These are phyloP conservation scores for Blastobotrys chiropterorum DNA, from an alignment of 805 yeast genomes.

Conservation along the genomic window DNA sequence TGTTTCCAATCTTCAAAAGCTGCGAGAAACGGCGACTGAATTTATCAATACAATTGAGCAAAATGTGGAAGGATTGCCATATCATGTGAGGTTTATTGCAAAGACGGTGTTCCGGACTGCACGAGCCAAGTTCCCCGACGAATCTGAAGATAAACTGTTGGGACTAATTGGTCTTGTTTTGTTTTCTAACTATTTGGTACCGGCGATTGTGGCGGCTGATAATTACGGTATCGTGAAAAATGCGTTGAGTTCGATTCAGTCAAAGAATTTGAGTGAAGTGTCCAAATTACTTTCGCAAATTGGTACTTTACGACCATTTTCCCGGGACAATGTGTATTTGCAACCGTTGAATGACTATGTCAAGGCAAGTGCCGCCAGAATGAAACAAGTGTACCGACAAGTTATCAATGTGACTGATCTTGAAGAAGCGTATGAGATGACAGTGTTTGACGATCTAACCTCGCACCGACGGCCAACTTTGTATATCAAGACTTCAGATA, in stretches of 20 bases:
- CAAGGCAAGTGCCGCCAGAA: conserved; percentile 42
- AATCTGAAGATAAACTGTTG: conserved; percentile 47
- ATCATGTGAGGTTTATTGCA: conserved; percentile 53
- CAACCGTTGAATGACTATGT: conserved; percentile 78
- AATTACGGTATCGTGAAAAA: conserved; percentile 44
- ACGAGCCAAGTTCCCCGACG: conserved; percentile 18
- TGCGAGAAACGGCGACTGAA: conserved; percentile 66
- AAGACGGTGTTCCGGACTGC: conserved; percentile 30
- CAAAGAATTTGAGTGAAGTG: conserved; percentile 51
- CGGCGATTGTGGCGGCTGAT: conserved; percentile 36
- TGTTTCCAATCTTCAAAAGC: conserved; percentile 62
- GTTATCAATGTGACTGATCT: conserved; percentile 51
- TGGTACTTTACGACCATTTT: conserved; percentile 63
- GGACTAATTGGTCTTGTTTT: conserved; percentile 60
- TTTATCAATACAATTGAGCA: conserved; percentile 48
- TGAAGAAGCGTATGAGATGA: conserved; percentile 55
- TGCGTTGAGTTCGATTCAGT: conserved; percentile 32
- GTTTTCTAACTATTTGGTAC: conserved; percentile 29
- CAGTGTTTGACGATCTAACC: conserved; percentile 63
- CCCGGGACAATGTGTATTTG: conserved; percentile 53
- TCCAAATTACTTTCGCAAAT: conserved; percentile 58
- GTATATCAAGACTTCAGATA: conserved; percentile 31
- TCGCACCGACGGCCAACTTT: conserved; percentile 40
- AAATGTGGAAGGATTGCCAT: conserved; percentile 43
- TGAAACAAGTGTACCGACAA: conserved; percentile 39